A percentile compares a stretch with the other conserved stretches of the same genome.
phyloP scores from a whole-genome alignment of 495 filamentous ascomycete genomes.

The Penicillium angulare region DNA sequence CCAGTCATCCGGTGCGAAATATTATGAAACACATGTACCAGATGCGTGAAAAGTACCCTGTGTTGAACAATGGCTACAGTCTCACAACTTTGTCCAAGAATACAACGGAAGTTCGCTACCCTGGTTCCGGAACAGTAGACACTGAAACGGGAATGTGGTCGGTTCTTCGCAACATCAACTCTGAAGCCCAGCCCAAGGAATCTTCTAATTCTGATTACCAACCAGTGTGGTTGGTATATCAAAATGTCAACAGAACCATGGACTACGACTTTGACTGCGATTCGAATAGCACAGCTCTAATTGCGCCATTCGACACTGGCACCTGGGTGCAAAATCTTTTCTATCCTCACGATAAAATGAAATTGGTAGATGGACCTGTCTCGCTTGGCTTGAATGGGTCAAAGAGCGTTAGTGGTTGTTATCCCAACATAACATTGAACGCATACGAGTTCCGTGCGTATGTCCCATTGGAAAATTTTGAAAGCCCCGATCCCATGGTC shows the following conservation, averaged over 20 bases:
- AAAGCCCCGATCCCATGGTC: slow-evolving; percentile 57
- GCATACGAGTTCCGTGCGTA: slow-evolving; percentile 64
- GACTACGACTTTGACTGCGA: slow-evolving; percentile 60
- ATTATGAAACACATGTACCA: slow-evolving; percentile 66
- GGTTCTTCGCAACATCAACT: slow-evolving; percentile 48
- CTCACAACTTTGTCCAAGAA: slow-evolving; percentile 56
- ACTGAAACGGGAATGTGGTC: slow-evolving; percentile 71
- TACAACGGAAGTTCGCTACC: slow-evolving; percentile 46
- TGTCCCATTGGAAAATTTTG: slow-evolving; percentile 50
- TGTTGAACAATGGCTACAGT: slow-evolving; percentile 62
- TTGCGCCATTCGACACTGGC: slow-evolving; percentile 55
- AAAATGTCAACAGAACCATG: slow-evolving; percentile 54
- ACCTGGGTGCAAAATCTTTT: slow-evolving; percentile 63
- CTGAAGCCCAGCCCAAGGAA: slow-evolving; percentile 47
- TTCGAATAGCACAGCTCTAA: slow-evolving; percentile 40
- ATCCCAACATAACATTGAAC: slow-evolving; percentile 48
- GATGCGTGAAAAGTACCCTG: slow-evolving; percentile 56
- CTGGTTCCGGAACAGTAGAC: slow-evolving; percentile 48
- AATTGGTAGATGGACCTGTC: slow-evolving; percentile 33
- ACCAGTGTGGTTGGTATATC: slow-evolving; percentile 64
- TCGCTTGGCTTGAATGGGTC: slow-evolving; percentile 45
- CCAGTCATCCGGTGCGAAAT: slow-evolving; percentile 63
- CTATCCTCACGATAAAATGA: slow-evolving; percentile 57
- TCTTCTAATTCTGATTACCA: slow-evolving; percentile 40
- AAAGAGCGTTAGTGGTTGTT: slow-evolving; percentile 52